Percentiles rank a stretch among this genome's conserved stretches.
phyloP scores from a whole-genome alignment of 1,139 yeast species.

The Taphrina flavorubra region DNA sequence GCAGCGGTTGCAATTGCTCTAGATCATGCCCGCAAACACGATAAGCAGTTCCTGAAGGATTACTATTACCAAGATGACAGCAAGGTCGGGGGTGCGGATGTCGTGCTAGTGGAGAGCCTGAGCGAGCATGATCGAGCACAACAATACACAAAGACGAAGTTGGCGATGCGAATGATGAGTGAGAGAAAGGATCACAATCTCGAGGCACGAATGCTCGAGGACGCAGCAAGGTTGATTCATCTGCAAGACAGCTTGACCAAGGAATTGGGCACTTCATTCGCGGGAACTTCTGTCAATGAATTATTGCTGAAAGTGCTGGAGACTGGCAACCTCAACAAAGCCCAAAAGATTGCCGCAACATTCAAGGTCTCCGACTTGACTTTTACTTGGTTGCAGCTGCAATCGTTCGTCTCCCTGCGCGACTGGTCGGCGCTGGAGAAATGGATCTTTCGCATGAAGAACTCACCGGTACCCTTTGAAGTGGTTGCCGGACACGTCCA shows the following conservation, averaged over 20 bases:
- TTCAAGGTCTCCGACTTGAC: conserved; percentile 69
- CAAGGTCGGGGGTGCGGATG: conserved; percentile 57
- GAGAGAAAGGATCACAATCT: conserved; percentile 49
- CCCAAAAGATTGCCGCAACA: conserved; percentile 63
- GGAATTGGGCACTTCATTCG: conserved; percentile 64
- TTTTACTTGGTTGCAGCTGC: conserved; percentile 67
- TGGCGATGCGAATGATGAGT: conserved; percentile 48
- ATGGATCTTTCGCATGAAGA: conserved; percentile 56
- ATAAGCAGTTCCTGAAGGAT: conserved; percentile 56
- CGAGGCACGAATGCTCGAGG: conserved; percentile 54
- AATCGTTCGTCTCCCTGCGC: conserved; percentile 59
- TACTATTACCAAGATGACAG: conserved; percentile 68
- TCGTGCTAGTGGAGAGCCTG: conserved; percentile 52
- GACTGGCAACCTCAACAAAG: conserved; percentile 65
- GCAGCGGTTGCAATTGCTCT: conserved; percentile 57
- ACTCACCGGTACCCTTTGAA: conserved; percentile 75
- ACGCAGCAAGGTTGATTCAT: conserved; percentile 54
- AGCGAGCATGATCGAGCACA: conserved; percentile 43
- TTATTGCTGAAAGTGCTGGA: conserved; percentile 63
- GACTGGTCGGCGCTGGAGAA: conserved; percentile 68
- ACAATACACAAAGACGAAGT: conserved; percentile 47
- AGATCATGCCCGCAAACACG: conserved; percentile 53
- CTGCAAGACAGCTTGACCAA: conserved; percentile 50
- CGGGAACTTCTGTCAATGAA: conserved; percentile 61
- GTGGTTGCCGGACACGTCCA: conserved; percentile 65